Evolutionary conservation across 2,329 filamentous ascomycete species (phyloP).

Genomic region (Cordyceps militaris): DNA sequence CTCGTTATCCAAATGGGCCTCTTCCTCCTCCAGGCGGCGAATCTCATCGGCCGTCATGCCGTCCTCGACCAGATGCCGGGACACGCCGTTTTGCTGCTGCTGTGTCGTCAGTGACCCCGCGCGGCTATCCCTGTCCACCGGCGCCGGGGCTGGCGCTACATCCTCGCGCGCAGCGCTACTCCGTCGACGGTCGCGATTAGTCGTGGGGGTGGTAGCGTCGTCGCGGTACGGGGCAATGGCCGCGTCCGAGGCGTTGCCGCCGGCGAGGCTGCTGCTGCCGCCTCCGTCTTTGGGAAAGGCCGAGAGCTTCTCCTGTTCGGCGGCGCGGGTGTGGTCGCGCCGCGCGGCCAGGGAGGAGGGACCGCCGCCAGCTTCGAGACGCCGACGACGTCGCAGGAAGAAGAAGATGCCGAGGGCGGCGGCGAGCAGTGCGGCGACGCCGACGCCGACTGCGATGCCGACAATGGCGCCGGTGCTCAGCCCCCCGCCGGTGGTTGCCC

Average conservation of each 20-base stretch:
- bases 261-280: conserved; percentile 3
- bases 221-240: conserved; percentile 9
- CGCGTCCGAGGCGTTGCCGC: neutral
- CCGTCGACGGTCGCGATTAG: neutral
- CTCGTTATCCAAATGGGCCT: conserved; percentile 48
- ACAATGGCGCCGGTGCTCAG: conserved; percentile 38
- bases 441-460: conserved; percentile 39
- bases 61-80: conserved; percentile 48
- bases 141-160: neutral
- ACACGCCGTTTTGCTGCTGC: conserved; percentile 25
- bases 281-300: conserved; percentile 36
- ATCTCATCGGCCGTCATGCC: conserved; percentile 54
- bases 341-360: conserved; percentile 7
- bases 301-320: conserved; percentile 3
- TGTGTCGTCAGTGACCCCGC: too few species aligned
- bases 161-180: neutral
- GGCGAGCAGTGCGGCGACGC: conserved; percentile 32
- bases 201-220: neutral
- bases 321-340: neutral
- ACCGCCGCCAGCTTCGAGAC: conserved; percentile 19
- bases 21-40: conserved; percentile 48
- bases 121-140: conserved; percentile 4
- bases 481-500: conserved; percentile 15
- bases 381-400: conserved; percentile 30
- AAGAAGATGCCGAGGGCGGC: conserved; percentile 33